These are phyloP conservation scores for Globisporangium mamillatum DNA, from an alignment of 352 stramenopile genomes.

Conservation along the genomic window DNA sequence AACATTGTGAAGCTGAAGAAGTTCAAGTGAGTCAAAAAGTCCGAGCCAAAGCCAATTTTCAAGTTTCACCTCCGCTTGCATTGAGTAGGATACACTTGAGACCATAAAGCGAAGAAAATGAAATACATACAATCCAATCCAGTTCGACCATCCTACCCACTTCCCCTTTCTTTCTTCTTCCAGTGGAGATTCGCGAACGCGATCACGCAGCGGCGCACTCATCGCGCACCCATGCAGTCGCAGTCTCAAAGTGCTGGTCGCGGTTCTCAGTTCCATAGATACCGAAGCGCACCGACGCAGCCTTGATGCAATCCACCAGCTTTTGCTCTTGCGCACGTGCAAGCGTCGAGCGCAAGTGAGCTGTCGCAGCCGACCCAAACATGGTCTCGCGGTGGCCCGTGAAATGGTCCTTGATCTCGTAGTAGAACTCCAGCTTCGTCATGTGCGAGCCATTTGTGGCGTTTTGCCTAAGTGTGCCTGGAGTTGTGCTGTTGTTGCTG, in stretches of 20 bases:
- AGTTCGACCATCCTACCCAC: not conserved
- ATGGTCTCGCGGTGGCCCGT: constrained; percentile 14
- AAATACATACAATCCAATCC: constrained; percentile 1
- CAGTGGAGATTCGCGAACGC: not conserved
- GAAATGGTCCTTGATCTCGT: constrained; percentile 44
- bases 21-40: not conserved
- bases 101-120: constrained; percentile 7
- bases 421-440: constrained; percentile 55
- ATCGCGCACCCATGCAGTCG: not conserved
- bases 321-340: not conserved
- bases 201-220: not conserved
- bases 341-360: not conserved
- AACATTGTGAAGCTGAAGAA: not conserved
- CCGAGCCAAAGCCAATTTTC: not conserved
- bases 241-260: not conserved
- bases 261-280: not conserved
- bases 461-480: not conserved
- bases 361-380: constrained; percentile 12
- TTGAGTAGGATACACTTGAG: not conserved
- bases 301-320: constrained; percentile 1
- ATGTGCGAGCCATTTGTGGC: constrained; percentile 26
- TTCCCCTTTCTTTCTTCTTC: not conserved
- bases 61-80: not conserved
- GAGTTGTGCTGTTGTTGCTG: not conserved
- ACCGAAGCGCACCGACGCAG: not conserved